Conservation (phyloP, 2,329 filamentous ascomycete species). For the Penicillium concentricum region DNA sequence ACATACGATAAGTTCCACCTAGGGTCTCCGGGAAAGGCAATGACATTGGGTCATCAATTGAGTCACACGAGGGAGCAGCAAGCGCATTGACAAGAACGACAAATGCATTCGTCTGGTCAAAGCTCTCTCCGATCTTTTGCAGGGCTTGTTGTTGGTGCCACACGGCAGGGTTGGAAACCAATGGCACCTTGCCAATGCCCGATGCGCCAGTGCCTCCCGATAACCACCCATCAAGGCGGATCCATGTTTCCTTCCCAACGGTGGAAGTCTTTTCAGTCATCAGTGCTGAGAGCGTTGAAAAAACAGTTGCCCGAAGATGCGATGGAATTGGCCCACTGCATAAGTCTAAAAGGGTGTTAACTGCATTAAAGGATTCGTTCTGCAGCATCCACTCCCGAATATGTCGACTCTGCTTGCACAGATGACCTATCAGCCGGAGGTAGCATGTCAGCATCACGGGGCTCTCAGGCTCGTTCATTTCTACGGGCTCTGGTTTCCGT, state of each 20-base stretch:
- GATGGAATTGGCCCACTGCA: conserved; percentile 74
- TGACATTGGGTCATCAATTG: conserved; percentile 62
- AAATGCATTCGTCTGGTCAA: conserved; percentile 84
- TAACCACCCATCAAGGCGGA: conserved; percentile 75
- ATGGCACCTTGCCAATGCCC: conserved; percentile 50
- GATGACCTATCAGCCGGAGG: conserved; percentile 78
- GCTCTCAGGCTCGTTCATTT: conserved; percentile 86
- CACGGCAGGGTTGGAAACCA: conserved; percentile 40
- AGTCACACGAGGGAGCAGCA: conserved; percentile 56
- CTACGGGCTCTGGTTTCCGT: conserved; percentile 62
- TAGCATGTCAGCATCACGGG: conserved; percentile 97
- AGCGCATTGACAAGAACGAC: conserved; percentile 73
- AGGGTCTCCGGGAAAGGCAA: conserved; percentile 86
- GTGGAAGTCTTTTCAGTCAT: conserved; percentile 69
- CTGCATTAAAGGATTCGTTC: conserved; percentile 65
- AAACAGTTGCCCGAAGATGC: conserved; percentile 78
- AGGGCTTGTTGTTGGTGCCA: conserved; percentile 63
- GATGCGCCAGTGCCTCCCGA: conserved; percentile 50
- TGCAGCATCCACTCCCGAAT: conserved; percentile 74
- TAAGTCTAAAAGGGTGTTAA: conserved; percentile 73
- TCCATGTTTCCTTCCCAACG: conserved; percentile 75
- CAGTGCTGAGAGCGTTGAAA: conserved; percentile 72
- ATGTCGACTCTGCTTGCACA: conserved; percentile 70
- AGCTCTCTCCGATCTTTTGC: conserved; percentile 70
- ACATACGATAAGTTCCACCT: conserved; percentile 71